Evolutionary conservation across 2,329 filamentous ascomycete genomes (phyloP), one percentile per base, ranked within the genome.

Genomic region (Diplodia sapinea): DNA sequence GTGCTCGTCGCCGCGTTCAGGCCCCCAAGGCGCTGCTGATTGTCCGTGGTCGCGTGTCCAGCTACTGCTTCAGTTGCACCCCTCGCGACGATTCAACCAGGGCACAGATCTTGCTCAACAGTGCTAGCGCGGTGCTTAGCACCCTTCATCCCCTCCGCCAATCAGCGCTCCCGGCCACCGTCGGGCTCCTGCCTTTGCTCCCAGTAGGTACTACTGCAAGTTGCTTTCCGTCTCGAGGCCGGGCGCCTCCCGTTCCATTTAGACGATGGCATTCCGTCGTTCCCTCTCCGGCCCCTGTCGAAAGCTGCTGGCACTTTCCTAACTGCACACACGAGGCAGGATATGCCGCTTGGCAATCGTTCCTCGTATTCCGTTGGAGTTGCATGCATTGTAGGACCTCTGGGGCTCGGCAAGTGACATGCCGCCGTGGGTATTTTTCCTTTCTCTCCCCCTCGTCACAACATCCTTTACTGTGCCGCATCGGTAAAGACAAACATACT

Each of bases 31-130:
- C 40, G 26, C 40, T 40, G 54, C 26, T 33, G 51, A 13, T 23
- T 62, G 26, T 47, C 57, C 23, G 20, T 17, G 20, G 64, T 66
- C 64, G 64, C 64, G 64, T 66, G 64, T 43, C 23, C 52, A 36
- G 40, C 38, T 66, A 51, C 64, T 50, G 64, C 64, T 66, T 66
- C 51, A 26, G 64, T 38, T 20, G 36, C 52, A 29, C 36, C 40
- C 51, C 52, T 49, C 38, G 17, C 43, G 11, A 47, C 43, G 17
- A 47, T 20, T 47, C 43, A 47, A 47, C 43, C 43, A 47, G 43
- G 43, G 43, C 36, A 38, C 36, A 38, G 36, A 38, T 38, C 26
- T 33, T 23, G 33, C 36, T 26, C 12, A 31, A 13, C 13, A n/a
- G 40, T 6, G 11, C 26, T 62, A 47, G 43, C 43, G 43, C 43